Conservation (phyloP, 306 rosid species). For the Albizia julibrissin region DNA sequence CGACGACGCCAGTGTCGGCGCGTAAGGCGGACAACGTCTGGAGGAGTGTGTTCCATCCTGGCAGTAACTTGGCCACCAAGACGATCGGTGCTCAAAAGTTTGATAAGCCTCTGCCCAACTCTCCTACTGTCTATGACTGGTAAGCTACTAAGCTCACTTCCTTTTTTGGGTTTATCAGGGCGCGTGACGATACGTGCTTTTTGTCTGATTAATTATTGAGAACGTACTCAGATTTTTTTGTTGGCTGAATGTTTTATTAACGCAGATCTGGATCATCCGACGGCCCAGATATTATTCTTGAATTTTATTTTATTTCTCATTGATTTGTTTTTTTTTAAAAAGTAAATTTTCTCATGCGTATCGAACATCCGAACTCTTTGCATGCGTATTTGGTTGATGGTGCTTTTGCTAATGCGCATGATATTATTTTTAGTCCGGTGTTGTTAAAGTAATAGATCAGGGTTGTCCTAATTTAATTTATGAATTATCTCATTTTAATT, state of each 20-base stretch:
- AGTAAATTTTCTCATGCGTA: no score
- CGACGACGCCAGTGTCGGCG: conserved; percentile 54
- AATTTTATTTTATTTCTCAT: no score
- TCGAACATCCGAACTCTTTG: background rate
- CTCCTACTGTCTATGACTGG: conserved; percentile 98
- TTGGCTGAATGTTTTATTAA: background rate
- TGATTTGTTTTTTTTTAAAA: no score
- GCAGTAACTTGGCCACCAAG: conserved; percentile 83
- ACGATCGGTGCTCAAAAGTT: conserved; percentile 60
- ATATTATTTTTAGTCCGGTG: background rate
- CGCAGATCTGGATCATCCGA: background rate
- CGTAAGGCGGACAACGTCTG: conserved; percentile 81
- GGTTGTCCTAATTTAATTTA: background rate
- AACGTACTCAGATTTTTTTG: background rate
- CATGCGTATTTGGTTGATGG: background rate
- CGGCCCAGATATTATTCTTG: background rate
- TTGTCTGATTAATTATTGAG: background rate
- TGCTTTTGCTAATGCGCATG: background rate
- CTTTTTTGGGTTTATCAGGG: background rate
- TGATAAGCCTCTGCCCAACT: conserved; percentile 84
- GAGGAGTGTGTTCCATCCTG: conserved; percentile 99
- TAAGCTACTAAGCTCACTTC: conserved; percentile 8
- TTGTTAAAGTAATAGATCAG: background rate
- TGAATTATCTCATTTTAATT: background rate
- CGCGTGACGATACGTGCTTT: background rate